A percentile compares a stretch with the other conserved stretches of the same genome.
These are phyloP conservation scores for Pelargonium citronellum DNA, from an alignment of 441 rosid species.

Conservation along the genomic window DNA sequence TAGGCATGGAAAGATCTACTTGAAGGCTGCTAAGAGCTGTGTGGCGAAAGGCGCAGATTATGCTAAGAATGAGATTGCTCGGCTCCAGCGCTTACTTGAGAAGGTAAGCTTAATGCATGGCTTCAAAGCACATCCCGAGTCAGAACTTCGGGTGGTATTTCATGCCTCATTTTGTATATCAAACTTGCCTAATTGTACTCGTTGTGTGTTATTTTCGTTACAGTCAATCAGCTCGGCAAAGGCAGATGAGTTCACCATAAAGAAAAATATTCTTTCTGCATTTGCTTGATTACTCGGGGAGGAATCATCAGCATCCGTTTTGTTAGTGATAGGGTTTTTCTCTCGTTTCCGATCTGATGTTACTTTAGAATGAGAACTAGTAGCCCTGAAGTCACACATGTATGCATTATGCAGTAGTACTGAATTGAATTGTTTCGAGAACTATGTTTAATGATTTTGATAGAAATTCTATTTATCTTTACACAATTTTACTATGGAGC, in stretches of 20 bases:
- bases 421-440: too few species aligned
- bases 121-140: neutral
- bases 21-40: constrained; percentile 59
- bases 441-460: too few species aligned
- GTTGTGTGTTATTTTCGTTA: constrained; percentile 10
- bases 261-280: constrained; percentile 65
- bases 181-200: neutral
- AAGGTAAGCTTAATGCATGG: constrained; percentile 39
- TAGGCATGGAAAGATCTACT: constrained; percentile 65
- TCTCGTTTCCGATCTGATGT: too few species aligned
- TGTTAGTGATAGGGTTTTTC: neutral
- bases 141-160: neutral
- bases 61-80: constrained; percentile 62
- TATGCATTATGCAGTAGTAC: too few species aligned
- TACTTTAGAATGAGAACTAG: too few species aligned
- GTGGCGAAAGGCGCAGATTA: constrained; percentile 73
- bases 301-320: neutral
- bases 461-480: too few species aligned
- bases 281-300: constrained; percentile 36
- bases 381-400: too few species aligned
- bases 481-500: too few species aligned
- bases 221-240: constrained; percentile 82
- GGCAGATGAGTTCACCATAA: constrained; percentile 79
- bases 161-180: too few species aligned
- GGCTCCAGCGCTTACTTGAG: constrained; percentile 78